phyloP scores from a whole-genome alignment of 1,284 basidiomycete genomes.

The Ceratobasidium sp. region DNA sequence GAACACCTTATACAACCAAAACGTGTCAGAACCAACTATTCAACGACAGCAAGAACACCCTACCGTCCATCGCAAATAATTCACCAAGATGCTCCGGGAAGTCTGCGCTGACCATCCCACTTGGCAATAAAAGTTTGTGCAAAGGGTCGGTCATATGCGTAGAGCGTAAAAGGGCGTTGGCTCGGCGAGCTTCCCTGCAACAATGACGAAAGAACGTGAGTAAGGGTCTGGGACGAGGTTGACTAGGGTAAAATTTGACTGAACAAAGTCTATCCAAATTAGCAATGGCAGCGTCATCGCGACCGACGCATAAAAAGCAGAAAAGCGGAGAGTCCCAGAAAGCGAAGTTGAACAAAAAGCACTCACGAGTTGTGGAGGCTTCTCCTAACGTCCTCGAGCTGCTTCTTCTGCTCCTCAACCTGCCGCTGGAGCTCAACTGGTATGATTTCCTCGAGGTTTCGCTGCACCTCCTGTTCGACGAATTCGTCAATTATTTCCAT shows the following conservation, averaged over 20 bases:
- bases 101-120: conserved; percentile 44
- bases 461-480: conserved; percentile 42
- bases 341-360: neutral
- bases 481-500: conserved; percentile 48
- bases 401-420: conserved; percentile 47
- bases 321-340: neutral
- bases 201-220: neutral
- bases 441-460: conserved; percentile 45
- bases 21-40: neutral
- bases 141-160: conserved; percentile 48
- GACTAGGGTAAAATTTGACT: neutral
- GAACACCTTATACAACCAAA: neutral
- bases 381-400: conserved; percentile 47
- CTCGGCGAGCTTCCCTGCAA: conserved; percentile 48
- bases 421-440: conserved; percentile 46
- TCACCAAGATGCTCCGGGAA: conserved; percentile 49
- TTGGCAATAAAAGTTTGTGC: conserved; percentile 46
- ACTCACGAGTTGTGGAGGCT: conserved; percentile 49
- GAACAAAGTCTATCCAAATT: neutral
- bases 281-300: neutral
- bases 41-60: neutral
- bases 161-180: conserved; percentile 46
- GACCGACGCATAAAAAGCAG: neutral
- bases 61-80: conserved; percentile 47
- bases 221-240: neutral